A percentile compares a stretch with the other conserved stretches of the same genome.
phyloP scores from a whole-genome alignment of 176 grass and related monocot species.

The Oryza officinalis region DNA sequence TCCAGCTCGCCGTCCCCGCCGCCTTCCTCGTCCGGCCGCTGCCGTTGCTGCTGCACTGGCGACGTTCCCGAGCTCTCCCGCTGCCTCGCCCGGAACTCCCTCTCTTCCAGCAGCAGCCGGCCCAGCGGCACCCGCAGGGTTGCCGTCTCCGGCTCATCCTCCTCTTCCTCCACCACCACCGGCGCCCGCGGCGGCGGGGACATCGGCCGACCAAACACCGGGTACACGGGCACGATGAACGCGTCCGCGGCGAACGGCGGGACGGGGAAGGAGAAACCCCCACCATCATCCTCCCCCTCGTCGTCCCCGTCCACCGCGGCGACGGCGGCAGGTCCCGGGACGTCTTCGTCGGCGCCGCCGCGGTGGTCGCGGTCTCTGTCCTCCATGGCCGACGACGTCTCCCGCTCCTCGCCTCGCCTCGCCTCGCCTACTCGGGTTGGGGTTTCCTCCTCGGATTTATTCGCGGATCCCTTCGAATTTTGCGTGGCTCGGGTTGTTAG shows the following conservation, averaged over 20 bases:
- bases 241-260: constrained; percentile 24
- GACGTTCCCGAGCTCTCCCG: neutral
- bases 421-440: neutral
- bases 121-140: constrained; percentile 53
- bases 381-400: constrained; percentile 18
- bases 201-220: constrained; percentile 61
- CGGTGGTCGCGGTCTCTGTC: constrained; percentile 13
- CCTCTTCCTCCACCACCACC: neutral
- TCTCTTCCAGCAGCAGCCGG: constrained; percentile 72
- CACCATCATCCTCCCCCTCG: neutral
- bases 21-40: neutral
- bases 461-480: neutral
- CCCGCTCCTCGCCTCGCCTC: neutral
- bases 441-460: neutral
- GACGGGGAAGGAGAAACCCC: constrained; percentile 51
- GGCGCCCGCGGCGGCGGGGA: neutral
- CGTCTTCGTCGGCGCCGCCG: neutral
- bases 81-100: constrained; percentile 49
- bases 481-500: constrained; percentile 9
- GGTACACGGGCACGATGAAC: constrained; percentile 65
- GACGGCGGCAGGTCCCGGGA: neutral
- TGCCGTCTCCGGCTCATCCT: constrained; percentile 32
- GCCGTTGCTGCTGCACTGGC: neutral
- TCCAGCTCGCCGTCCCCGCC: constrained; percentile 53
- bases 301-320: neutral